Conservation (phyloP, 352 stramenopile species). For the Pseudoperonospora humuli region DNA sequence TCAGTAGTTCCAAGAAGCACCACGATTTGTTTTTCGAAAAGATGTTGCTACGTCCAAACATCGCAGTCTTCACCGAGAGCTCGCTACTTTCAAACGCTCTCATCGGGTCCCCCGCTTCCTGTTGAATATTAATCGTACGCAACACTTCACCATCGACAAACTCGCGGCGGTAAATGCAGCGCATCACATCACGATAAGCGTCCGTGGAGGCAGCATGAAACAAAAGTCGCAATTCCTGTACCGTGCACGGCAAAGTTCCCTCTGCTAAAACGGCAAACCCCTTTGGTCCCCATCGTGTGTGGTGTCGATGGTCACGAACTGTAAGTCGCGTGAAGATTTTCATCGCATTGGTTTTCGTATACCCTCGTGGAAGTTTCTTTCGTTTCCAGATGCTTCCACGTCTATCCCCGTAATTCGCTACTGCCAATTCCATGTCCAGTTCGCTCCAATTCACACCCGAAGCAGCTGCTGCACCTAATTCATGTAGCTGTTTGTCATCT, state of each 20-base stretch:
- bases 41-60: slow-evolving; percentile 27
- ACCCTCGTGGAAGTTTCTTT: slow-evolving; percentile 16
- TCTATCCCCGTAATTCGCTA: slow-evolving; percentile 10
- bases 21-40: slow-evolving; percentile 35
- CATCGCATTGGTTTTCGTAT: slow-evolving; percentile 14
- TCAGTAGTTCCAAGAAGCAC: slow-evolving; percentile 36
- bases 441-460: slow-evolving; percentile 28
- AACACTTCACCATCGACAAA: slow-evolving; percentile 34
- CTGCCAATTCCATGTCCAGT: slow-evolving; percentile 28
- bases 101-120: slow-evolving; percentile 2
- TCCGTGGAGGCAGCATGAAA: slow-evolving; percentile 23
- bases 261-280: slow-evolving; percentile 29
- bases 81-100: slow-evolving; percentile 19
- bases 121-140: slow-evolving; percentile 22
- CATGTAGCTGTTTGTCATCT: slow-evolving; percentile 34
- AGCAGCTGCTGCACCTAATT: slow-evolving; percentile 22
- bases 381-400: slow-evolving; percentile 27
- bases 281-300: slow-evolving; percentile 26
- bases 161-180: slow-evolving; percentile 23
- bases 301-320: slow-evolving; percentile 15
- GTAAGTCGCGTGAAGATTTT: slow-evolving; percentile 25
- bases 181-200: slow-evolving; percentile 30
- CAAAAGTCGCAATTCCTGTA: slow-evolving; percentile 33
- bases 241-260: slow-evolving; percentile 23
- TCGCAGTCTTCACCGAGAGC: slow-evolving; percentile 28